Evolutionary conservation across 2,329 filamentous ascomycete species (phyloP), one percentile per base, ranked within the genome.

Genomic region (Colletotrichum falcatum): DNA sequence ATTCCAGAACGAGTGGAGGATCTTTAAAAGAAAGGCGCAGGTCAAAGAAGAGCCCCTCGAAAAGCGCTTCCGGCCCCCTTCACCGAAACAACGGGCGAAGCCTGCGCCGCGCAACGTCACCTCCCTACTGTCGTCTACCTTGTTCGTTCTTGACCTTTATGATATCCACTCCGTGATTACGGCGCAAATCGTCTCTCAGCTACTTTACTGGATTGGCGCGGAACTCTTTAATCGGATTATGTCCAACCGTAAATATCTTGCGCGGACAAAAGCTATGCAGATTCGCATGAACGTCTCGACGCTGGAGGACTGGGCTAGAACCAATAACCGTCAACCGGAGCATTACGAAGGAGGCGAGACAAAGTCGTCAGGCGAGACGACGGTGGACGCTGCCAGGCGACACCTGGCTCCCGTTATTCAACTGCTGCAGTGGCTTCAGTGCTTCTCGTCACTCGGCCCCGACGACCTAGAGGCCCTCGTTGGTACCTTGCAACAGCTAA

Each of bases 191-290:
- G 84, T 98, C 33, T 93, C 95, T 4, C 96, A 99, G 78, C 86
- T 99, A 2, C 87, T 98, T 54, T 99, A 98, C 83, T 99, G 96
- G 96, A 87, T 99, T 20, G 93, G 95, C 8, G 94, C 95, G 0
- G 96, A 99, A 81, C 89, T 98, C 11, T 99, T 99, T 84, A 99
- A 99, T 80, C 92, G 95, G 69, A 93, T 99, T 80, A 97, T 99
- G 93, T 95, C 93, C 37, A 98, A 97, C 77, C 90, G 94, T 74
- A 95, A 95, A 79, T 99, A 98, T 77, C 86, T 99, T 12, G 95
- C 96, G 7, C 89, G 96, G 63, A 99, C 96, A 23, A 99, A 99
- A 81, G 96, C 96, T 4, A 99, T 99, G 96, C 96, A 99, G 80
- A 98, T 99, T 75, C 93, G 96, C 74, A 98, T 99, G 95, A 99